Base-by-base conservation (phyloP, 2,329 filamentous ascomycete species). In the Pseudopithomyces maydicus region DNA sequence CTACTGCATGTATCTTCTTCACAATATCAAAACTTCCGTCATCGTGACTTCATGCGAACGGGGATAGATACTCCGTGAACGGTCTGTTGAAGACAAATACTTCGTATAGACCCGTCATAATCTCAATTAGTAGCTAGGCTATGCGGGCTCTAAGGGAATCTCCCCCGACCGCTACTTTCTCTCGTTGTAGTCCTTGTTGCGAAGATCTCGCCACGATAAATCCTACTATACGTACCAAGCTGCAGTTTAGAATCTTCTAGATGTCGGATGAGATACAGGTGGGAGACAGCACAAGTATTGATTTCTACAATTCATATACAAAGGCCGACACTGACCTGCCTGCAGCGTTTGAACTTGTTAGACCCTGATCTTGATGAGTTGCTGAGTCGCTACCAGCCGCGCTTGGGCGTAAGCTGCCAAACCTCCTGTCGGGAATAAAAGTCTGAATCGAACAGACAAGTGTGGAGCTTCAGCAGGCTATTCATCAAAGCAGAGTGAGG, bases 401-500 rank as follows among this genome's bases (percentile, higher is more conserved):
- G 47, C 35, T n/a, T 29, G 33, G 20, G n/a, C 14, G 4, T 8
- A 41, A 35, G 10, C 51, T 38, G 17, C 29, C 45, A 20, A 52
- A n/a, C n/a, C 12, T 20, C 56, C 43, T 14, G 29, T 55, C 20
- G 29, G 53, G n/a, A 48, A 33, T 26, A 26, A 50, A 14, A 45
- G 53, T 22, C 46, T 19, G 29, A 19, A 7, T 19, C 42, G 35
- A 23, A 47, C 44, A 17, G 15, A 19, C 43, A 47, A 43, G 12
- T 62, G 51, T 45, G 56, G 56, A 20, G 41, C 51, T 5, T 26
- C 19, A 14, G 43, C 54, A 11, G 53, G 19, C 14, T 62, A 49
- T 26, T 54, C 48, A 17, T 32, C 59, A 5, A 57, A 44, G 29
- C 51, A 55, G n/a, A 52, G 56, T 32, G 53, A 53, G 20, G 39